Base-by-base conservation (phyloP, 257 asterid genomes). In the Solanum virginianum region DNA sequence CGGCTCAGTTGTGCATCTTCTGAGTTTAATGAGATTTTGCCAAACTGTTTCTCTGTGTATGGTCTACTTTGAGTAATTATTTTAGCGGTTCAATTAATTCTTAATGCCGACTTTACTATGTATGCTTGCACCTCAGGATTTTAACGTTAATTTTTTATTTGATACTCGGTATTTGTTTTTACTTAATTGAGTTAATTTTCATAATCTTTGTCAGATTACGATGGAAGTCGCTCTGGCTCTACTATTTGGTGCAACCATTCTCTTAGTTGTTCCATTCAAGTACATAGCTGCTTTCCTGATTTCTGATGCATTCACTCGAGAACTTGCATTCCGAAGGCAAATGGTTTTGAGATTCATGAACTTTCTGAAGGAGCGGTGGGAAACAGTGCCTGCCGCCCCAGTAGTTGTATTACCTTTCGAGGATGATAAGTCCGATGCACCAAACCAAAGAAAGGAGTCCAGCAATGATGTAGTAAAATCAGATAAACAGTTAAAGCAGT, bases 341-440 rank as follows among this genome's bases (percentile, higher is more conserved):
- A 94, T 92, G 98, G 98, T 95, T 69, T 29, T 88, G 80, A 88
- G 91, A 18, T 95, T 97, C 89, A 92, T 24, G 80, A 89, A 85
- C 82, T 86, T 95, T 65, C 86, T 97, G 72, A 95, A 93, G 80
- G 99, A 97, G 81, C 94, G 98, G 4, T 97, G 99, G 99, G 93
- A 92, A 53, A 87, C 93, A 1, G 92, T 97, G 72, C 99, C 99
- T 1, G 99, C 97, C 47, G 91, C 98, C 72, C 97, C 98, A 11
- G 99, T 97, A 49, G 94, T 91, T 26, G 98, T 97, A 62, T 88
- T 93, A 70, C 99, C 98, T 4, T 91, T 85, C 4, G 91, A 93
- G 92, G 90, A 85, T 63, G 89, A 87, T 84, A 90, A 91, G 74
- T 81, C 92, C 9, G 86, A 82, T 51, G 80, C 85, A 8, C 82